phyloP scores from a whole-genome alignment of 345 rosid species.

The Rhizophora apiculata region DNA sequence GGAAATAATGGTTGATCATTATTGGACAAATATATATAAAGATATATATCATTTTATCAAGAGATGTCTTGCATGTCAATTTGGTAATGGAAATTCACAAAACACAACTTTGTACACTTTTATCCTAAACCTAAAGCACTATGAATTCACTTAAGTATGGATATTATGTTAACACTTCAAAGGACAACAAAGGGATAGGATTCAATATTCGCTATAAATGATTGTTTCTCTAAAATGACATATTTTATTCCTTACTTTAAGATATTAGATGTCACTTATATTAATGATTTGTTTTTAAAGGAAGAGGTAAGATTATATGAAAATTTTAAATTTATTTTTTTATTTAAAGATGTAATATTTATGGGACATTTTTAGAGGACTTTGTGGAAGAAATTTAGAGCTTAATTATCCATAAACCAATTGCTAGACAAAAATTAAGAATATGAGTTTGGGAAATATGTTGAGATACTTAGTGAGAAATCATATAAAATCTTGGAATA shows the following conservation, averaged over 20 bases:
- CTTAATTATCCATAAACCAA: no score
- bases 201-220: neutral
- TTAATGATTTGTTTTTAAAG: no score
- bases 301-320: neutral
- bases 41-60: neutral
- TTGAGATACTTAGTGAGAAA: no score
- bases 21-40: neutral
- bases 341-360: no score
- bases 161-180: neutral
- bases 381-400: no score
- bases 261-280: no score
- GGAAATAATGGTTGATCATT: neutral
- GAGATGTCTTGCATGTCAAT: neutral
- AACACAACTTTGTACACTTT: neutral
- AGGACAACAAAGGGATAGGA: neutral
- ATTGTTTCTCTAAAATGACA: neutral
- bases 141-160: neutral
- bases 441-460: no score
- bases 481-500: no score
- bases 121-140: neutral
- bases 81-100: neutral
- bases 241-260: neutral
- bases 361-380: no score
- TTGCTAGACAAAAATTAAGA: no score
- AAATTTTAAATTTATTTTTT: no score